phyloP scores from a whole-genome alignment of 1,284 basidiomycete genomes.

The Gomphus sp. region DNA sequence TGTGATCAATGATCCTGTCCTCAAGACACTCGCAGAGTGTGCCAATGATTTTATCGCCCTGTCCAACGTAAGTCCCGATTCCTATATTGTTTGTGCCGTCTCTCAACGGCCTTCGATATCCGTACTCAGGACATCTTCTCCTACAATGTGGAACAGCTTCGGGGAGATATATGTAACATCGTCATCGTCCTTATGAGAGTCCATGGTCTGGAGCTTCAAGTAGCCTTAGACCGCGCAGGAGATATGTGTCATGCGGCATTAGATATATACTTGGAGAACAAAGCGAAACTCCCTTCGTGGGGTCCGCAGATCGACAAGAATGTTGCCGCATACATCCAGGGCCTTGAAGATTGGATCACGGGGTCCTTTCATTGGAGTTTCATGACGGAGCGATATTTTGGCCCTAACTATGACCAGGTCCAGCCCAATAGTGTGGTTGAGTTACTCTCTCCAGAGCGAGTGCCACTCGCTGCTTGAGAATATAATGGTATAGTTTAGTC shows the following conservation, averaged over 20 bases:
- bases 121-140: not conserved
- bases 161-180: not conserved
- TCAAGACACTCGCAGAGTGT: slow-evolving; percentile 23
- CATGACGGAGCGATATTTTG: not conserved
- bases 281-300: not conserved
- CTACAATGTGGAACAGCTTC: not conserved
- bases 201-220: not conserved
- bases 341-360: not conserved
- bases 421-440: not conserved
- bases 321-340: not conserved
- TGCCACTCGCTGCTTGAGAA: no score
- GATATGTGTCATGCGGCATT: not conserved
- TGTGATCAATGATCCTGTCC: slow-evolving; percentile 28
- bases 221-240: not conserved
- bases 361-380: not conserved
- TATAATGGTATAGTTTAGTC: no score
- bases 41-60: slow-evolving; percentile 2
- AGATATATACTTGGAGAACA: not conserved
- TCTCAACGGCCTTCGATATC: not conserved
- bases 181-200: not conserved
- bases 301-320: not conserved
- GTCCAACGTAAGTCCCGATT: not conserved
- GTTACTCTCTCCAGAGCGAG: not conserved
- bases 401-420: not conserved
- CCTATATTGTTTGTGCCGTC: no score